Evolutionary conservation across 768 basidiomycete species (phyloP).

Genomic region (Termitomyces heimii): DNA sequence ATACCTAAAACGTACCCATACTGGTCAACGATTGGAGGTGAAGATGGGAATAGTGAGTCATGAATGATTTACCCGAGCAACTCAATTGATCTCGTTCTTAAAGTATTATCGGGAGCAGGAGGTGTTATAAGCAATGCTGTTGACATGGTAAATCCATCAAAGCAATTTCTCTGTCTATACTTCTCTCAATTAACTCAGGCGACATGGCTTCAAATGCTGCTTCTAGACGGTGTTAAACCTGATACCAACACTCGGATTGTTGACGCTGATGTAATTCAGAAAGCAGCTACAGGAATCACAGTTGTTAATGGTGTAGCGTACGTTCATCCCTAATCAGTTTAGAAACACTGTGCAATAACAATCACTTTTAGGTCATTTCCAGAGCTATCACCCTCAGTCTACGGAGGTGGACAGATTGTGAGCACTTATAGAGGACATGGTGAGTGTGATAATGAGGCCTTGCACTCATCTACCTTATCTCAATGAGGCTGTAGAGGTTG

Average conservation of each 20-base stretch:
- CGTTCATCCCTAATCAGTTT: neutral
- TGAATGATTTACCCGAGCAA: neutral
- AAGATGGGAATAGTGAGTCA: constrained; percentile 20
- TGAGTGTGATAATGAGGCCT: constrained; percentile 1
- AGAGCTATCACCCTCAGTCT: constrained; percentile 18
- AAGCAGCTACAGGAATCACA: neutral
- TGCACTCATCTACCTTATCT: neutral
- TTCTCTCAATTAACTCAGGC: neutral
- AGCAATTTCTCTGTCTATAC: too few relatives aligned
- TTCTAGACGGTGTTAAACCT: constrained; percentile 14
- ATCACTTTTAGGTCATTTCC: constrained; percentile 9
- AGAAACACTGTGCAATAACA: neutral
- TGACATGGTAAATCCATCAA: constrained; percentile 17
- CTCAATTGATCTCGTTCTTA: neutral
- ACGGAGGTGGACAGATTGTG: constrained; percentile 19
- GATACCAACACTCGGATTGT: constrained; percentile 1
- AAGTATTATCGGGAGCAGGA: constrained; percentile 23
- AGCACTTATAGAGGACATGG: constrained; percentile 20
- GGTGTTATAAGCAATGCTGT: constrained; percentile 21
- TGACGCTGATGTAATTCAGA: neutral
- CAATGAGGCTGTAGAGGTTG: constrained; percentile 1
- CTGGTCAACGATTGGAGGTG: constrained; percentile 16
- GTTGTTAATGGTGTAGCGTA: neutral
- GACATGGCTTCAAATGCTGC: constrained; percentile 16
- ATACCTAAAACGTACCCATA: constrained; percentile 11